Percentiles rank a stretch among this genome's conserved stretches.
Conservation (phyloP, 2,329 filamentous ascomycete species). For the Didymellaceae sp. region DNA sequence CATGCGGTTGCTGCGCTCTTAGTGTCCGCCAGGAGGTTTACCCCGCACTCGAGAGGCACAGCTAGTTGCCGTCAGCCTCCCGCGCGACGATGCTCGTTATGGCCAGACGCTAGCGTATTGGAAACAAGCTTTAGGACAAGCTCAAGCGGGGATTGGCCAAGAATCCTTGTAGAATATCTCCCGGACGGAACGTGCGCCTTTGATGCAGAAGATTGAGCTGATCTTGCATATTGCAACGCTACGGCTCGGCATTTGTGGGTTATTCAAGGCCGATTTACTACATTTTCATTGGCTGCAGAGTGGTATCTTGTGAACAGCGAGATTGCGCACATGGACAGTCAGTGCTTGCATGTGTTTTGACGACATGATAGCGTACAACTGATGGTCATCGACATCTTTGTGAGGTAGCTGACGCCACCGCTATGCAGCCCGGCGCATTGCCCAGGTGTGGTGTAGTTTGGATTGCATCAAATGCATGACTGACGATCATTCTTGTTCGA, state of each 20-base stretch:
- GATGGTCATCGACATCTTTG: too few relatives aligned
- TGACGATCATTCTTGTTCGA: too few relatives aligned
- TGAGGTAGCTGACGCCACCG: too few relatives aligned
- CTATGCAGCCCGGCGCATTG: too few relatives aligned
- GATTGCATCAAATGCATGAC: too few relatives aligned
- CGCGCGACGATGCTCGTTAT: conserved; percentile 16
- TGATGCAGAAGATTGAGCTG: conserved; percentile 12
- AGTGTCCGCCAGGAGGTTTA: conserved; percentile 13
- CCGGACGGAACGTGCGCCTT: conserved; percentile 22
- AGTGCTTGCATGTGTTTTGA: too few relatives aligned
- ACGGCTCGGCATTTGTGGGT: conserved; percentile 9
- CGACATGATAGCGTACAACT: too few relatives aligned
- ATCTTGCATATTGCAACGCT: conserved; percentile 10
- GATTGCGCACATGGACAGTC: too few relatives aligned
- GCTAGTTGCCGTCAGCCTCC: conserved; percentile 36
- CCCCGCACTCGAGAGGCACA: conserved; percentile 29
- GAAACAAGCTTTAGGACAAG: conserved; percentile 38
- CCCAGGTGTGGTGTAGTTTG: too few relatives aligned
- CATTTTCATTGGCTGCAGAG: neutral
- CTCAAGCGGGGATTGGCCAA: conserved; percentile 31
- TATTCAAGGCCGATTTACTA: neutral
- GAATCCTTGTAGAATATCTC: conserved; percentile 34
- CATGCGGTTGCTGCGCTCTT: too few relatives aligned
- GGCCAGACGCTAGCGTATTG: conserved; percentile 23
- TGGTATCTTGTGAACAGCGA: too few relatives aligned